These are phyloP conservation scores for Diaporthe eres DNA, from an alignment of 2,329 filamentous ascomycete genomes.

Conservation along the genomic window DNA sequence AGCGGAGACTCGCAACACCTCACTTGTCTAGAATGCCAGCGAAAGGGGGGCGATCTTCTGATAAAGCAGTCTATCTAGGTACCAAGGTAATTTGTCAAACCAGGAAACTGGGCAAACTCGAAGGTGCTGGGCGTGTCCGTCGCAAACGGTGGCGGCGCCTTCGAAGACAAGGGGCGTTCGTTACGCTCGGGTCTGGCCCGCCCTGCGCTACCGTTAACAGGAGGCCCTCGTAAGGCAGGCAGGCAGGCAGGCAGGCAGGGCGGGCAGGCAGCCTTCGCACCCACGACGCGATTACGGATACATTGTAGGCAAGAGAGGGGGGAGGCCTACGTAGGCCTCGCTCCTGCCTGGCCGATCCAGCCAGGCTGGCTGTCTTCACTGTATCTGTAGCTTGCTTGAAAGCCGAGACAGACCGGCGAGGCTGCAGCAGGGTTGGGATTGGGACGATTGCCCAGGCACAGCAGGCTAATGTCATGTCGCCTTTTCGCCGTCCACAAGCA, in stretches of 20 bases:
- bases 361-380: neutral
- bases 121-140: conserved; percentile 13
- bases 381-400: neutral
- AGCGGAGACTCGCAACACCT: conserved; percentile 32
- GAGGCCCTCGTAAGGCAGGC: conserved; percentile 1
- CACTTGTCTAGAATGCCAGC: conserved; percentile 28
- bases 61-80: neutral
- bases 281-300: neutral
- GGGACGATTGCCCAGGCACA: conserved; percentile 8
- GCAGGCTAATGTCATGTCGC: neutral
- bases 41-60: conserved; percentile 31
- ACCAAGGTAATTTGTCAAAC: too few relatives aligned
- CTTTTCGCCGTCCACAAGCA: conserved; percentile 20
- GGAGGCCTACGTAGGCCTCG: conserved; percentile 14
- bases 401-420: conserved; percentile 22
- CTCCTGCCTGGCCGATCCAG: conserved; percentile 6
- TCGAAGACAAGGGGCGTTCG: neutral
- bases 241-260: neutral
- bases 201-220: neutral
- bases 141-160: conserved; percentile 23
- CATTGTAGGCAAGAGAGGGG: neutral
- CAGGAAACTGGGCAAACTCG: conserved; percentile 1
- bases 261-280: conserved; percentile 9
- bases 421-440: conserved; percentile 22
- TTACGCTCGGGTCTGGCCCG: conserved; percentile 12